Base-by-base conservation (phyloP, 1,284 basidiomycete species). In the Ustilago vetiveriae region DNA sequence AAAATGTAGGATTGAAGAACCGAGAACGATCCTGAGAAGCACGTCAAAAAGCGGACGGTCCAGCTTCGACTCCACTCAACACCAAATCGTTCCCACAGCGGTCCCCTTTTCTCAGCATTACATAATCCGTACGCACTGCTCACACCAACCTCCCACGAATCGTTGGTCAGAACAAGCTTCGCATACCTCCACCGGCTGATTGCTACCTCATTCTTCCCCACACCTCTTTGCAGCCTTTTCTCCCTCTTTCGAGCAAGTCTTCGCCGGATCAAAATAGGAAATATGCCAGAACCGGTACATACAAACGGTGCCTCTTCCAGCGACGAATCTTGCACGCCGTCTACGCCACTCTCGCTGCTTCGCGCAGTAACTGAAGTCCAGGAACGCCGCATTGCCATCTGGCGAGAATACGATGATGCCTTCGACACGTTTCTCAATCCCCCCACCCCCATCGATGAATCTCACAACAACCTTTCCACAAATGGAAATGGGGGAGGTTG, bases 351-450 rank as follows among this genome's bases (percentile, higher is more conserved):
- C 19, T 48, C 59, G 39, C 55, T 67, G 6, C 52, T 74, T 3
- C 51, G 55, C 42, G 60, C 71, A 3, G 69, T 75, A 30, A 74
- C 59, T 33, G 70, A 71, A 42, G 60, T 56, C 11, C 73, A 75
- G 41, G 73, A 74, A 24, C 57, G 65, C n/a, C 49, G 73, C 14
- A 50, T 75, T 21, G 22, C 40, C 9, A 48, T 71, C 5, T 75
- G 73, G 73, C 38, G 54, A 7, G 73, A 75, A 40, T 75, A 75
- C 68, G 70, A 75, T 17, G 73, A 75, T 49, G 73, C 71, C 1
- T 55, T 75, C 17, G 41, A 50, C 4, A 56, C 43, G 9, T 72
- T 64, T 29, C 58, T 73, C 37, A 10, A 26, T 10, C 40, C 53
- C 14, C 13, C 39, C 22, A 17, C 41, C 0, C 62, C 55, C 2